These are phyloP conservation scores for Cystobasidium slooffiae DNA, from an alignment of 1,284 basidiomycete species.

Conservation along the genomic window DNA sequence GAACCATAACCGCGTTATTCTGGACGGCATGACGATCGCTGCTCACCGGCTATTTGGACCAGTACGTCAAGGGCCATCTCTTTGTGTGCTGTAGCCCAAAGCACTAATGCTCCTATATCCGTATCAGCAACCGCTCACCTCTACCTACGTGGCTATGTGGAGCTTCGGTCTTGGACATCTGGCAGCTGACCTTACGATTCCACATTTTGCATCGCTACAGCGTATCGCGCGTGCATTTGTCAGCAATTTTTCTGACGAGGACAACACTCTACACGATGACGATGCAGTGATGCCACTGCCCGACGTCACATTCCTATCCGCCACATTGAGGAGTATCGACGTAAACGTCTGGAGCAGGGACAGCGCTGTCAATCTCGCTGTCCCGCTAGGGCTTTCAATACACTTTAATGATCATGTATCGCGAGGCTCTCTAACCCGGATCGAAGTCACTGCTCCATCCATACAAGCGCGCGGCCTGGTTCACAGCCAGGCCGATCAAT, in stretches of 20 bases:
- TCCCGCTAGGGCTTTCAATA: conserved; percentile 68
- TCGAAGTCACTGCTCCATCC: conserved; percentile 63
- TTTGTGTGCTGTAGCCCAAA: no score
- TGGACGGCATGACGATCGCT: conserved; percentile 70
- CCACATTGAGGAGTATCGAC: conserved; percentile 65
- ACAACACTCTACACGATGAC: conserved; percentile 65
- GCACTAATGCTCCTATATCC: not conserved
- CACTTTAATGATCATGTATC: conserved; percentile 76
- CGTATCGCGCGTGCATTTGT: conserved; percentile 67
- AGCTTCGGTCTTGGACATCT: conserved; percentile 72
- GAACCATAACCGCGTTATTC: conserved; percentile 9
- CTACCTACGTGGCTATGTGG: conserved; percentile 89
- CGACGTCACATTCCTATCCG: conserved; percentile 78
- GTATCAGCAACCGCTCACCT: conserved; percentile 68
- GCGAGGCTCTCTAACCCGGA: conserved; percentile 58
- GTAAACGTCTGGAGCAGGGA: conserved; percentile 58
- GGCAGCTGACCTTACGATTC: conserved; percentile 65
- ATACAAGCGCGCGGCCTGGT: conserved; percentile 53
- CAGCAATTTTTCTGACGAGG: conserved; percentile 71
- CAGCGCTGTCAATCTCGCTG: conserved; percentile 64
- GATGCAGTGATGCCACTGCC: conserved; percentile 69
- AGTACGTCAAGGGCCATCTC: not conserved
- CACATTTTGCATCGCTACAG: conserved; percentile 64
- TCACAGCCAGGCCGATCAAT: conserved; percentile 57
- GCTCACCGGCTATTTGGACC: conserved; percentile 86